A percentile compares a stretch with the other conserved stretches of the same genome.
phyloP scores from a whole-genome alignment of 352 stramenopile genomes.

The Phytophthora idaei region DNA sequence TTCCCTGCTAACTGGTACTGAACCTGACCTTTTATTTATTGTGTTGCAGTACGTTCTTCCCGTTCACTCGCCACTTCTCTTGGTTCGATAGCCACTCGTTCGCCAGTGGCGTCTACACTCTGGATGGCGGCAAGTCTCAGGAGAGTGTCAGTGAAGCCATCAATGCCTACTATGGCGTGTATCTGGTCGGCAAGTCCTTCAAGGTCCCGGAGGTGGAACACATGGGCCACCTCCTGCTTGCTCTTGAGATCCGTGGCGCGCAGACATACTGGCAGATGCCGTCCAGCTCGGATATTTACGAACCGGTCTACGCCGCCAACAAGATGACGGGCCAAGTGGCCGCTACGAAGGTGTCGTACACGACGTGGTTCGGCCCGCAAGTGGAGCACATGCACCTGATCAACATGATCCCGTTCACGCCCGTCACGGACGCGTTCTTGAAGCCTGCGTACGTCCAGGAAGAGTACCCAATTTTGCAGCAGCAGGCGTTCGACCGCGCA shows the following conservation, averaged over 20 bases:
- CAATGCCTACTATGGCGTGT: slow-evolving; percentile 98
- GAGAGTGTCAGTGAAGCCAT: slow-evolving; percentile 97
- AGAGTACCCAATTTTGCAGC: slow-evolving; percentile 79
- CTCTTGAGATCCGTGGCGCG: slow-evolving; percentile 93
- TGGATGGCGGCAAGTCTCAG: slow-evolving; percentile 96
- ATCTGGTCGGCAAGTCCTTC: slow-evolving; percentile 88
- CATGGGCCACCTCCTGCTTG: slow-evolving; percentile 91
- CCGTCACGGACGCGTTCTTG: slow-evolving; percentile 81
- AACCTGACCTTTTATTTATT: slow-evolving; percentile 7
- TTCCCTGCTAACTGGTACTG: neutral
- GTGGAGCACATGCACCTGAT: slow-evolving; percentile 90
- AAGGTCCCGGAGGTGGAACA: slow-evolving; percentile 74
- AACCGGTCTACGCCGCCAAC: slow-evolving; percentile 74
- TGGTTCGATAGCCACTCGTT: slow-evolving; percentile 98
- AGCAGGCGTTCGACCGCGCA: slow-evolving; percentile 68
- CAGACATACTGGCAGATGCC: slow-evolving; percentile 97
- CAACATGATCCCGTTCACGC: slow-evolving; percentile 93
- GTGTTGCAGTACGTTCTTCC: slow-evolving; percentile 77
- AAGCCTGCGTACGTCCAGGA: slow-evolving; percentile 69
- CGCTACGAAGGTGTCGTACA: slow-evolving; percentile 82
- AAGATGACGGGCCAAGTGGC: slow-evolving; percentile 87
- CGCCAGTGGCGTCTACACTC: slow-evolving; percentile 94
- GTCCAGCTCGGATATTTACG: slow-evolving; percentile 62
- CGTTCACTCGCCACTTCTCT: slow-evolving; percentile 94
- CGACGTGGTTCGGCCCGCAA: slow-evolving; percentile 87